These are phyloP conservation scores for Gyrodon tennesseensis DNA, from an alignment of 1,284 basidiomycete species.

Conservation along the genomic window DNA sequence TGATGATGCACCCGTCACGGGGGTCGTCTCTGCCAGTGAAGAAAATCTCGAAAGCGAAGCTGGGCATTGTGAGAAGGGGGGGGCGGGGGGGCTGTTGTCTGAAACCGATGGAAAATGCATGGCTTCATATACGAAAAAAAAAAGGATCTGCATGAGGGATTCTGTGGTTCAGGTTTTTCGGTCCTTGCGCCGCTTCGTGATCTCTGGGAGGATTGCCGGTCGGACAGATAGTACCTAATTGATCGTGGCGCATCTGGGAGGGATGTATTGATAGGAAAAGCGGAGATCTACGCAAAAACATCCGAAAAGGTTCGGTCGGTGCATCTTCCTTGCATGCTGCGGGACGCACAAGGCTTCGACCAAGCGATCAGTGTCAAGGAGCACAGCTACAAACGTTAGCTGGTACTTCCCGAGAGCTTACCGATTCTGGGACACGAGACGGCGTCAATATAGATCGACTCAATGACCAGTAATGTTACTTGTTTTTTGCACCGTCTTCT, in stretches of 20 bases:
- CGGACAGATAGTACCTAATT: constrained; percentile 48
- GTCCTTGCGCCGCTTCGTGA: constrained; percentile 47
- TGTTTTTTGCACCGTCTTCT: constrained; percentile 16
- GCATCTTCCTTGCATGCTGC: constrained; percentile 22
- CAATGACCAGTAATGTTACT: constrained; percentile 1
- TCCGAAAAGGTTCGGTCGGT: constrained; percentile 26
- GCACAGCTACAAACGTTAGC: constrained; percentile 39
- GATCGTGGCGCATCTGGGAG: constrained; percentile 48
- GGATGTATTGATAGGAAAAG: constrained; percentile 24
- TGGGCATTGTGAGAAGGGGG: constrained; percentile 31
- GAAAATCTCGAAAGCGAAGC: constrained; percentile 57
- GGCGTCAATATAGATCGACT: neutral
- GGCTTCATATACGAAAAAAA: constrained; percentile 40
- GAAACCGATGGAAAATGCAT: constrained; percentile 12
- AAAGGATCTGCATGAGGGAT: constrained; percentile 13
- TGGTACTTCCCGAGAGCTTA: constrained; percentile 33
- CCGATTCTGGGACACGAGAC: constrained; percentile 22
- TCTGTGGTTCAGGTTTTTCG: constrained; percentile 12
- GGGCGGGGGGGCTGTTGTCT: constrained; percentile 11
- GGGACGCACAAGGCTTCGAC: constrained; percentile 21
- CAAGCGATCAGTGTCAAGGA: constrained; percentile 34
- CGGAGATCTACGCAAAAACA: constrained; percentile 31
- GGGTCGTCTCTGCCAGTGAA: constrained; percentile 70
- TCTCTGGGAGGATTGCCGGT: constrained; percentile 47
- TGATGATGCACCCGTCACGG: constrained; percentile 62